Evolutionary conservation across 2,329 filamentous ascomycete genomes (phyloP).

Genomic region (Myriosclerotinia scirpicola): DNA sequence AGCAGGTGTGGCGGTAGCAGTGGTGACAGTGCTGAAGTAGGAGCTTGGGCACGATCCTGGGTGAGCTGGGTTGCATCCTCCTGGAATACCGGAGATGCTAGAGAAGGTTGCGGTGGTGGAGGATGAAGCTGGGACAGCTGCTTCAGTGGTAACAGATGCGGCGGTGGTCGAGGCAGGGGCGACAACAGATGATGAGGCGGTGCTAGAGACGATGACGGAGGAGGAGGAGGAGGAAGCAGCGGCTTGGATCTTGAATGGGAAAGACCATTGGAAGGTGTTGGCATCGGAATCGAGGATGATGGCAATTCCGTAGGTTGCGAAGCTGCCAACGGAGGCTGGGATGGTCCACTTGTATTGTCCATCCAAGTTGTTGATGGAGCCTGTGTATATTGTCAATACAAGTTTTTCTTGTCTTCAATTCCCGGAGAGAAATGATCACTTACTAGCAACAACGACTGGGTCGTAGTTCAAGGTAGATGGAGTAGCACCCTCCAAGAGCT

Average conservation of each 20-base stretch:
- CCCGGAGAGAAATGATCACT: conserved; percentile 39
- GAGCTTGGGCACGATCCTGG: conserved; percentile 10
- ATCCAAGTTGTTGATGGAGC: conserved; percentile 48
- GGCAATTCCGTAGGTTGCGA: conserved; percentile 57
- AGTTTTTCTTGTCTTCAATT: background rate
- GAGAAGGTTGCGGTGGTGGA: background rate
- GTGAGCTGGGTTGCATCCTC: conserved; percentile 14
- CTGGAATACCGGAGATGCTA: conserved; percentile 16
- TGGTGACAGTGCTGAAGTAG: conserved; percentile 13
- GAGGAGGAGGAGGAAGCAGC: conserved; percentile 14
- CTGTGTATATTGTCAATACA: conserved; percentile 41
- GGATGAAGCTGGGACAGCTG: background rate
- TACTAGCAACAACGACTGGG: conserved; percentile 50
- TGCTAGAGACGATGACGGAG: conserved; percentile 10
- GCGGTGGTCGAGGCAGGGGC: background rate
- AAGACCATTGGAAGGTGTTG: conserved; percentile 61
- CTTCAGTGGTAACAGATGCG: background rate
- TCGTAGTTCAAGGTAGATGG: conserved; percentile 47
- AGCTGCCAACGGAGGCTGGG: conserved; percentile 46
- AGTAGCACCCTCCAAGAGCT: conserved; percentile 54
- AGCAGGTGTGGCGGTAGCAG: background rate
- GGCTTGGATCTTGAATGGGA: conserved; percentile 50
- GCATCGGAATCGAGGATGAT: conserved; percentile 48
- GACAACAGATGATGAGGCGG: conserved; percentile 7
- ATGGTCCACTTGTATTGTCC: conserved; percentile 54